Base-by-base conservation (phyloP, 441 rosid species). In the Erodium trifolium region DNA sequence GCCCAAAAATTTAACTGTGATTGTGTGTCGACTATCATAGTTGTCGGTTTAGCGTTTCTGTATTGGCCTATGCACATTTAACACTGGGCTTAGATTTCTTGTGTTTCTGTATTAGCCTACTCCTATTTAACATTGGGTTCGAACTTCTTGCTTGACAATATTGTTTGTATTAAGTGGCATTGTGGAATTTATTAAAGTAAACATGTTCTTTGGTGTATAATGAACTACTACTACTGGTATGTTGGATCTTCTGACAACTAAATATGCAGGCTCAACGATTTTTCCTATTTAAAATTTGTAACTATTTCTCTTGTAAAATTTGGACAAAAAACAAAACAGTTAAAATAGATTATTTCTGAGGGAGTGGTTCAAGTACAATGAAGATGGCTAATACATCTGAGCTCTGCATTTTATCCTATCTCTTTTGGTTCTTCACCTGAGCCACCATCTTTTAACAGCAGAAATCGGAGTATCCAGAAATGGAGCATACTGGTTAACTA, bases 381-480 rank as follows among this genome's bases (percentile, higher is more conserved):
- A 14, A 14, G 18, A 1, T n/a, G 59, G 8, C 57, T 51, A n/a
- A 4, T 5, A 51, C 59, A 51, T 14, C 59, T 5, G 59, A 14
- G 59, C 3, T 14, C 59, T 14, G 19, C 59, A 51, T 37, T 1
- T 14, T 51, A 14, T 51, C 55, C 45, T 41, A 4, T 10, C 18
- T 17, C 59, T 51, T 51, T n/a, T 1, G 18, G 59, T 51, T 59
- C 63, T 59, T 59, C 64, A 94, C 82, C 98, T 86, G 64, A 90
- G 75, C 98, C 97, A 90, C 99, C 99, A 94, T 69, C 90, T 82
- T 71, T 92, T 93, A 80, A 82, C 83, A 23, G 91, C 83, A 18
- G 86, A 77, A 14, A 92, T 72, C 2, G 97, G 91, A 51, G 86
- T 74, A 69, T 67, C 83, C 82, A 94, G 71, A 83, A 94, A 90